Percentiles rank a stretch among this genome's conserved stretches.
Evolutionary conservation across 2,329 filamentous ascomycete species (phyloP).

Genomic region (Phialophora expanda): DNA sequence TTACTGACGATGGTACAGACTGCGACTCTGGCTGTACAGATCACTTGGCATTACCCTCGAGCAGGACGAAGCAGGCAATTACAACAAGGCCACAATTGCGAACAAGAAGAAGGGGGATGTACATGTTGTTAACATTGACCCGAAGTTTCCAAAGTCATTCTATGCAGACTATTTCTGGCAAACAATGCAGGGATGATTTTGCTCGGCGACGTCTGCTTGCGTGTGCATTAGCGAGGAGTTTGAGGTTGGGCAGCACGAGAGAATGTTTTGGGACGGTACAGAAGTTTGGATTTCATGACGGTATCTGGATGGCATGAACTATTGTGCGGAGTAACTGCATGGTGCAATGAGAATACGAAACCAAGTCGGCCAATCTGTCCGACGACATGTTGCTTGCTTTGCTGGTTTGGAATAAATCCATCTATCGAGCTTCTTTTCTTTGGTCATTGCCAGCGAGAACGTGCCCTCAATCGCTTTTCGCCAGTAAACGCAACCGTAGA

Average conservation of each 20-base stretch:
- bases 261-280: not conserved
- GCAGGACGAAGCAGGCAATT: slow-evolving; percentile 78
- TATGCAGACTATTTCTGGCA: slow-evolving; percentile 98
- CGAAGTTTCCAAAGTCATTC: slow-evolving; percentile 87
- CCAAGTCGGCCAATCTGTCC: not conserved
- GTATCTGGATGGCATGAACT: not conserved
- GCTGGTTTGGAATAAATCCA: not conserved
- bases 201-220: not conserved
- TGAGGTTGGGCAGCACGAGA: not conserved
- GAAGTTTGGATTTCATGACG: not conserved
- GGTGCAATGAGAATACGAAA: not conserved
- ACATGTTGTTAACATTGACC: slow-evolving; percentile 91
- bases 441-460: too few species aligned
- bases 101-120: slow-evolving; percentile 89
- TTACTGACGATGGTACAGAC: slow-evolving; percentile 47
- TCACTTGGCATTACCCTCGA: slow-evolving; percentile 90
- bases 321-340: not conserved
- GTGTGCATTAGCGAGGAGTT: slow-evolving; percentile 21
- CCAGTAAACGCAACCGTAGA: too few species aligned
- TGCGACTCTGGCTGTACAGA: slow-evolving; percentile 89
- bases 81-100: slow-evolving; percentile 81
- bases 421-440: too few species aligned
- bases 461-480: too few species aligned
- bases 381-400: not conserved
- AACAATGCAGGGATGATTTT: slow-evolving; percentile 64